A percentile compares a stretch with the other conserved stretches of the same genome.
These are phyloP conservation scores for Metschnikowia kofuensis DNA, from an alignment of 805 yeast species.

Conservation along the genomic window DNA sequence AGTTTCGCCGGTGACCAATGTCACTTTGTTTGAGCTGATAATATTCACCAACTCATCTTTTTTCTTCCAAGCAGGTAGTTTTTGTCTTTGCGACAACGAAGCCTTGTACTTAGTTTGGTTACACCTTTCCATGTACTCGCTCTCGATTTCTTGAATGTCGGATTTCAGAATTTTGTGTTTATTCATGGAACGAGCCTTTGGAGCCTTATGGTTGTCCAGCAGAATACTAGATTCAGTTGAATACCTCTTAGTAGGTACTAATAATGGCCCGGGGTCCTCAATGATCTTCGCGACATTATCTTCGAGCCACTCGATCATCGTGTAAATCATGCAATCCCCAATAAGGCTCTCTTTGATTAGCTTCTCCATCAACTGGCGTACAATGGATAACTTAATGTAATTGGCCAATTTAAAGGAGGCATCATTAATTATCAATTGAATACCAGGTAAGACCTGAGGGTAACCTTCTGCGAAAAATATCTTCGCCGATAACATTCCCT, in stretches of 20 bases:
- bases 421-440: slow-evolving; percentile 46
- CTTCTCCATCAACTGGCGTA: slow-evolving; percentile 45
- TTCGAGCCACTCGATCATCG: slow-evolving; percentile 76
- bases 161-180: not conserved
- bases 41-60: slow-evolving; percentile 51
- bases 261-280: slow-evolving; percentile 72
- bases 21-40: slow-evolving; percentile 59
- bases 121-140: slow-evolving; percentile 2
- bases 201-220: not conserved
- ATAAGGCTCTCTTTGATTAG: slow-evolving; percentile 42
- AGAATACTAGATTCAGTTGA: not conserved
- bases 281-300: slow-evolving; percentile 56
- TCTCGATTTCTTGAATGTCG: slow-evolving; percentile 1
- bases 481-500: slow-evolving; percentile 19
- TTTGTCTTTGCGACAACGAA: slow-evolving; percentile 44
- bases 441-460: slow-evolving; percentile 69
- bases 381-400: slow-evolving; percentile 61
- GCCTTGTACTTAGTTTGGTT: slow-evolving; percentile 27
- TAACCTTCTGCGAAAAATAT: slow-evolving; percentile 40
- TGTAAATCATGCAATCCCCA: slow-evolving; percentile 70
- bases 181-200: slow-evolving; percentile 1
- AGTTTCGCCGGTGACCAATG: slow-evolving; percentile 90
- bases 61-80: slow-evolving; percentile 84
- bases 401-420: slow-evolving; percentile 56
- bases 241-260: not conserved